Base-by-base conservation (phyloP, 1,284 basidiomycete species). In the Puccinia coronata region DNA sequence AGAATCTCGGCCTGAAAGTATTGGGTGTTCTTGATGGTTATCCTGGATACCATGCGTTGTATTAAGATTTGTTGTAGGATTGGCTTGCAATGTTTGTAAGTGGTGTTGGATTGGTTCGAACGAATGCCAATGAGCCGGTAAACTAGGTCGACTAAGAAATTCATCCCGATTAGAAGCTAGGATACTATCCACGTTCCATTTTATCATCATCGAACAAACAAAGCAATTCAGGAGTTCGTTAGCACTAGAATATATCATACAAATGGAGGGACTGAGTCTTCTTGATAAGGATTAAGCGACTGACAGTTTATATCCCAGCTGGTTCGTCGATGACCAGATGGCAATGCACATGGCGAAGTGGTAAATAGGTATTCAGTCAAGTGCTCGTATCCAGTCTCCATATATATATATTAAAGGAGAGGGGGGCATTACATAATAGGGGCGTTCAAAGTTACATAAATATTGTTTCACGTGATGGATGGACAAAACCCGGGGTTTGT, bases 341-440 rank as follows among this genome's bases (percentile, higher is more conserved):
- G 53, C 53, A 12, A 74, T 39, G 59, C 72, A 74, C 72, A 74
- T 74, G n/a, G n/a, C n/a, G n/a, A n/a, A n/a, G n/a, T n/a, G n/a
- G n/a, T n/a, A n/a, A n/a, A n/a, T n/a, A n/a, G n/a, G n/a, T n/a
- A n/a, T n/a, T n/a, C n/a, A n/a, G n/a, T n/a, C n/a, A n/a, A n/a
- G n/a, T n/a, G n/a, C n/a, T n/a, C n/a, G n/a, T n/a, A n/a, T n/a
- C n/a, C n/a, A n/a, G n/a, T n/a, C n/a, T n/a, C n/a, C n/a, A n/a
- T n/a, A n/a, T n/a, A n/a, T n/a, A n/a, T n/a, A n/a, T n/a, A n/a
- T n/a, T n/a, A n/a, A n/a, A n/a, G n/a, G n/a, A n/a, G n/a, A n/a
- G n/a, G n/a, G n/a, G n/a, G n/a, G n/a, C n/a, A n/a, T n/a, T n/a
- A n/a, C n/a, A n/a, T n/a, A n/a, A n/a, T n/a, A n/a, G n/a, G n/a